Percentiles rank a stretch among this genome's conserved stretches.
phyloP scores from a whole-genome alignment of 1,139 yeast species.

The Taiozyma sp. region DNA sequence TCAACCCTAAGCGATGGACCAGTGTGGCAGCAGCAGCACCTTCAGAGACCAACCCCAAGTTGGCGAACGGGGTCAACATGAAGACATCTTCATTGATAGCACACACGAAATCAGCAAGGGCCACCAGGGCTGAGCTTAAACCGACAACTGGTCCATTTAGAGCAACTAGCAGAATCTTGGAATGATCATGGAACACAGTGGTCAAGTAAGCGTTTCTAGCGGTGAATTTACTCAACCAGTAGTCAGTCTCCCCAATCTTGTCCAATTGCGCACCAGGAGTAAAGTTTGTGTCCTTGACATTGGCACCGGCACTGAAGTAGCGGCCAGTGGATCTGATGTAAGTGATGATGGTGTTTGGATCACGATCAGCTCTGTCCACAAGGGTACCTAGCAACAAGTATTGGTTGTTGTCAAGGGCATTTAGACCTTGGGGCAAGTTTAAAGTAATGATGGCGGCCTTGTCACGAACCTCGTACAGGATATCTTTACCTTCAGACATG shows the following conservation, averaged over 20 bases:
- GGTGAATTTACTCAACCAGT: slow-evolving; percentile 57
- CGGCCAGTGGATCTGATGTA: slow-evolving; percentile 69
- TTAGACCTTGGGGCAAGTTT: slow-evolving; percentile 56
- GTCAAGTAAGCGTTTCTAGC: slow-evolving; percentile 71
- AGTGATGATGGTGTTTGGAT: slow-evolving; percentile 62
- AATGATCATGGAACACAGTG: slow-evolving; percentile 64
- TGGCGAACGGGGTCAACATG: slow-evolving; percentile 73
- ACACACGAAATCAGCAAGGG: slow-evolving; percentile 73
- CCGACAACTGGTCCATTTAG: slow-evolving; percentile 91
- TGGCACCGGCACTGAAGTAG: slow-evolving; percentile 86
- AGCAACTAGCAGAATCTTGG: slow-evolving; percentile 69
- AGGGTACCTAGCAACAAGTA: slow-evolving; percentile 59
- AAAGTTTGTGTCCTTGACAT: slow-evolving; percentile 40
- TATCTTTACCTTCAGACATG: slow-evolving; percentile 28
- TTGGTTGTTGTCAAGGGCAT: slow-evolving; percentile 67
- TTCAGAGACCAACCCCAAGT: slow-evolving; percentile 80
- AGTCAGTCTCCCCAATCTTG: slow-evolving; percentile 34
- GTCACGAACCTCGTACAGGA: slow-evolving; percentile 49
- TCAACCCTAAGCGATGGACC: slow-evolving; percentile 67
- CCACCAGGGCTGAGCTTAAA: slow-evolving; percentile 66
- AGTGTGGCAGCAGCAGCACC: slow-evolving; percentile 74
- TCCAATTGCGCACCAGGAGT: slow-evolving; percentile 14
- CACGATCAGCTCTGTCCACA: slow-evolving; percentile 62
- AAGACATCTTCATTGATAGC: slow-evolving; percentile 60
- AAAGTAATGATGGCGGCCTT: slow-evolving; percentile 63